Evolutionary conservation across 805 yeast species (phyloP), one percentile per base, ranked within the genome.

Genomic region (Wickerhamomyces sydowiorum): DNA sequence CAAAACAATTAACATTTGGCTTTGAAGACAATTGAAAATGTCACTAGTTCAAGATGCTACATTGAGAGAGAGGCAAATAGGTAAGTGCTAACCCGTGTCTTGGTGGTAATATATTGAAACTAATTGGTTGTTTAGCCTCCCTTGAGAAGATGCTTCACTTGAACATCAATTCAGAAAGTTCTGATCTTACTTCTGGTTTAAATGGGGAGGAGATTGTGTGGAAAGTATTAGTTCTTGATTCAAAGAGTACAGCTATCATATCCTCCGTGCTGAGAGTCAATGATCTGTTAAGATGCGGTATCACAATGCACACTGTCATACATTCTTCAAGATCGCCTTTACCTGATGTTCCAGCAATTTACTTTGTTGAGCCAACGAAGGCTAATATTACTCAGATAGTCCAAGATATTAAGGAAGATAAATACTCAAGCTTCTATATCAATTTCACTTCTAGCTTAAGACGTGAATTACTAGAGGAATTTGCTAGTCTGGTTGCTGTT

Each of bases 321-420:
- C 70, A 71, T 42, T 72, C 88, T 37, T 77, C 75, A 44, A 72
- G 99, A 47, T 78, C 90, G n/a, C 75, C 91, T 1, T 71, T 93
- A 39, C 90, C 95, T 2, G 99, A 93, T 54, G 98, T 91, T 13
- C 97, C 98, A 1, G 98, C 80, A 4, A 78, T 93, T 36, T 93
- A 93, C 64, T 91, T 93, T 53, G 83, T 93, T 27, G 84, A 85
- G 44, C 98, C 99, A 6, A 85, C 93, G 0, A 67, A 73, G 22
- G 91, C 78, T 37, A 93, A 93, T 58, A 70, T 93, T 33, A 66
- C 75, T 24, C 57, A 65, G 25, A 85, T 93, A 29, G 75, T 86
- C 10, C 73, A 76, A 38, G 99, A 93, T 59, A 64, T 93, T 42
- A 75, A 76, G 24, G 67, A 68, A 34, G 95, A 86, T 47, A 79